A percentile compares a stretch with the other conserved stretches of the same genome.
Evolutionary conservation across 2,329 filamentous ascomycete species (phyloP).

Genomic region (Arthrobotrys iridis): DNA sequence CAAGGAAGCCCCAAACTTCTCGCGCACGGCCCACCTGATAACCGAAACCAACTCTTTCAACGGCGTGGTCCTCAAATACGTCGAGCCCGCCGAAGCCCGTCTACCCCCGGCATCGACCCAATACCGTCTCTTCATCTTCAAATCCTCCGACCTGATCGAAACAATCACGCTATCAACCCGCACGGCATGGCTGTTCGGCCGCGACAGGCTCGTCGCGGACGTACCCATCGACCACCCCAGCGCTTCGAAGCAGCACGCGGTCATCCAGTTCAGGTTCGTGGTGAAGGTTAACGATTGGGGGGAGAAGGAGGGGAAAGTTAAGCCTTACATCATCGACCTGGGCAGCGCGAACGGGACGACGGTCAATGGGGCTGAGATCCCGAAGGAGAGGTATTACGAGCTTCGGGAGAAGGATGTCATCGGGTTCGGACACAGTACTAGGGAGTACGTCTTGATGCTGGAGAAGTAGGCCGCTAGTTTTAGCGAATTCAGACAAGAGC

Average conservation of each 20-base stretch:
- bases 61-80: constrained; percentile 90
- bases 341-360: constrained; percentile 91
- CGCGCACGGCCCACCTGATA: constrained; percentile 80
- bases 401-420: constrained; percentile 88
- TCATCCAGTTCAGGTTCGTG: constrained; percentile 88
- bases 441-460: constrained; percentile 94
- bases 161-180: constrained; percentile 75
- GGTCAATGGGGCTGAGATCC: constrained; percentile 79
- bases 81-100: constrained; percentile 91
- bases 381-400: constrained; percentile 83
- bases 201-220: constrained; percentile 83
- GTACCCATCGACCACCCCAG: constrained; percentile 87
- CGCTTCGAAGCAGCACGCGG: constrained; percentile 93
- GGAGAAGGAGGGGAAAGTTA: constrained; percentile 80
- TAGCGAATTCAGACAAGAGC: no score
- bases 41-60: constrained; percentile 86
- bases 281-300: constrained; percentile 87
- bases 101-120: constrained; percentile 80
- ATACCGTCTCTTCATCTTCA: constrained; percentile 95
- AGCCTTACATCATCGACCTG: constrained; percentile 90
- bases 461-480: constrained; percentile 60
- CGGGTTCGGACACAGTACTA: constrained; percentile 83
- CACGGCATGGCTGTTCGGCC: constrained; percentile 90
- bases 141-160: constrained; percentile 80
- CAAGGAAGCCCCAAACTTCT: constrained; percentile 90